Evolutionary conservation across 176 grass and related monocot species (phyloP).

Genomic region (Zizania latifolia): DNA sequence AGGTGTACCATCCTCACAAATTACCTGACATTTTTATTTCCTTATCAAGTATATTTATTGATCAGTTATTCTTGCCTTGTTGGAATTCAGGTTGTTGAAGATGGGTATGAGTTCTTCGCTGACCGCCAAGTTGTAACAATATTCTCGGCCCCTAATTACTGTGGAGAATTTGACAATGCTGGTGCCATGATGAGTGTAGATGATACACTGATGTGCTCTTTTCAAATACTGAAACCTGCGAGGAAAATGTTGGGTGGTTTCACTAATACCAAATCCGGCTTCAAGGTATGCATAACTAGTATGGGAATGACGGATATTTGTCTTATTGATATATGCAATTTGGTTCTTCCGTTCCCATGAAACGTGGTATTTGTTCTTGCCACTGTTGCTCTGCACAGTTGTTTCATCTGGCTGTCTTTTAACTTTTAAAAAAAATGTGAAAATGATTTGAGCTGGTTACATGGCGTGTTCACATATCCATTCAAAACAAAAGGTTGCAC

Average conservation of each 20-base stretch:
- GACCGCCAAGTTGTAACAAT: slow-evolving; percentile 59
- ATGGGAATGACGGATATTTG: not conserved
- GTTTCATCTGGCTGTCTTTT: not conserved
- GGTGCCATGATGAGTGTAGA: slow-evolving; percentile 85
- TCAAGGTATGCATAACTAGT: slow-evolving; percentile 40
- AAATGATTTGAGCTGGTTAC: not conserved
- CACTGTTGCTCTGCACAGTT: not conserved
- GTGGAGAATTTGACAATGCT: slow-evolving; percentile 74
- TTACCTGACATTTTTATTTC: not conserved
- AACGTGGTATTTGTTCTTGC: not conserved
- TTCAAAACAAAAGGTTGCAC: not conserved
- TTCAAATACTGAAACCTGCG: slow-evolving; percentile 64
- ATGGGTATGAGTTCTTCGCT: slow-evolving; percentile 79
- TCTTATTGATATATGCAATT: not conserved
- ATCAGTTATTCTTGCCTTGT: slow-evolving; percentile 11
- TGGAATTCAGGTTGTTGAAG: slow-evolving; percentile 59
- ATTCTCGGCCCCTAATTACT: slow-evolving; percentile 77
- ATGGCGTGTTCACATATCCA: not conserved
- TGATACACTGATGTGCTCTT: slow-evolving; percentile 68
- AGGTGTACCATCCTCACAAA: slow-evolving; percentile 34
- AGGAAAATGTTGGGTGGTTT: slow-evolving; percentile 36
- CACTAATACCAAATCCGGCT: slow-evolving; percentile 46
- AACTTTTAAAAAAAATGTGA: not conserved
- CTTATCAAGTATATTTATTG: not conserved
- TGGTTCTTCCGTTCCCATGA: not conserved